Percentiles rank a stretch among this genome's conserved stretches.
These are phyloP conservation scores for Golubevia sp. DNA, from an alignment of 1,284 basidiomycete genomes.

Conservation along the genomic window DNA sequence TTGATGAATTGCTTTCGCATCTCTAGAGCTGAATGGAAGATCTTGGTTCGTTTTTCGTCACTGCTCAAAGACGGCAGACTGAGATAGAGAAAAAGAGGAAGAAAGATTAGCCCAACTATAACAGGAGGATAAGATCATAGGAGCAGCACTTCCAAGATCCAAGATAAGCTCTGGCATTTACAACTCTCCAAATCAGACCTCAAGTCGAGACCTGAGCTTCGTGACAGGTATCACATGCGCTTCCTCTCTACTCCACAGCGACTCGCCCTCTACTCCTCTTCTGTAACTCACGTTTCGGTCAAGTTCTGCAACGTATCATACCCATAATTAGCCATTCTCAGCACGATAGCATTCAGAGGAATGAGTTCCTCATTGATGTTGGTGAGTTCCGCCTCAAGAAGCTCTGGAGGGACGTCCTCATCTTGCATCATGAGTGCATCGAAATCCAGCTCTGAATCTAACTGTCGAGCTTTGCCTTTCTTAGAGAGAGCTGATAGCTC, in stretches of 20 bases:
- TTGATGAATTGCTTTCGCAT: slow-evolving; percentile 88
- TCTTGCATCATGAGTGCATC: background rate
- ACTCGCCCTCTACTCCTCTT: no score
- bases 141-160: no score
- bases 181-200: no score
- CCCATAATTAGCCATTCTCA: slow-evolving; percentile 75
- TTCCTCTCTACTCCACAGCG: no score
- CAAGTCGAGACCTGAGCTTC: no score
- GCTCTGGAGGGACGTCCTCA: slow-evolving; percentile 20
- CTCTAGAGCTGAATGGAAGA: slow-evolving; percentile 84
- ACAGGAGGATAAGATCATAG: no score
- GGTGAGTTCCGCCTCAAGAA: slow-evolving; percentile 76
- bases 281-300: slow-evolving; percentile 81
- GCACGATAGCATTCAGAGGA: slow-evolving; percentile 74
- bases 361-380: slow-evolving; percentile 76
- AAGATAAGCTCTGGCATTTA: no score
- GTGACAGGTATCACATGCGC: no score
- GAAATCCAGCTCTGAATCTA: background rate
- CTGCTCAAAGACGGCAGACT: slow-evolving; percentile 84
- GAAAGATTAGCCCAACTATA: no score
- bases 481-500: background rate
- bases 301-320: slow-evolving; percentile 82
- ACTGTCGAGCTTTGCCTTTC: background rate
- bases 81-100: slow-evolving; percentile 11
- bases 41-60: slow-evolving; percentile 75